phyloP scores from a whole-genome alignment of 768 basidiomycete genomes.

The Cytidiella melzeri region DNA sequence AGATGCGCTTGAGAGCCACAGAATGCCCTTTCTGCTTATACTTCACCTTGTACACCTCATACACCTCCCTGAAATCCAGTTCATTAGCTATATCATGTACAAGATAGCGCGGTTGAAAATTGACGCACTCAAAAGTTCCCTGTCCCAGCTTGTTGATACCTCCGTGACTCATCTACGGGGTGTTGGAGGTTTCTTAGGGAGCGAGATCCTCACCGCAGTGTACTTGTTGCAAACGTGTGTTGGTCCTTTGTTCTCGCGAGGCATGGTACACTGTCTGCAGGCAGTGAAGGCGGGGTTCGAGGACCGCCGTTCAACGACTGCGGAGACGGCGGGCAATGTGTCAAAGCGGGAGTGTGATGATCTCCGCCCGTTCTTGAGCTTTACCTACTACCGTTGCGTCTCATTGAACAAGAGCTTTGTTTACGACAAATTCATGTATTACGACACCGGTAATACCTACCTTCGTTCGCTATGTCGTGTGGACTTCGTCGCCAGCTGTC shows the following conservation, averaged over 20 bases:
- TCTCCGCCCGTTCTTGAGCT: conserved; percentile 7
- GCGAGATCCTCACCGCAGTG: conserved; percentile 32
- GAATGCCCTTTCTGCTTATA: conserved; percentile 50
- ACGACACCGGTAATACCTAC: background rate
- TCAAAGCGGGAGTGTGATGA: conserved; percentile 19
- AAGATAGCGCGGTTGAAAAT: conserved; percentile 10
- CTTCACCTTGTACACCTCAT: conserved; percentile 86
- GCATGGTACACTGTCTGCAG: conserved; percentile 12
- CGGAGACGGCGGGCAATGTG: conserved; percentile 17
- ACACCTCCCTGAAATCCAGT: too few species aligned
- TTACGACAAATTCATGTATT: background rate
- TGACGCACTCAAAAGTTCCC: conserved; percentile 89
- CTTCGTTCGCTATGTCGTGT: too few species aligned
- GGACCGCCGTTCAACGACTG: conserved; percentile 2
- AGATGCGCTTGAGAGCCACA: conserved; percentile 90
- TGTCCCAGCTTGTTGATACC: conserved; percentile 87
- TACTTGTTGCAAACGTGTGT: conserved; percentile 32
- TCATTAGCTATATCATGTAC: conserved; percentile 8
- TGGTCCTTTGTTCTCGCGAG: conserved; percentile 18
- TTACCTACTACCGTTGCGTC: background rate
- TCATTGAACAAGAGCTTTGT: background rate
- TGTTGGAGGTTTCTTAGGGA: conserved; percentile 41
- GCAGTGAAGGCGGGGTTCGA: conserved; percentile 9
- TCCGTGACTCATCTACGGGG: conserved; percentile 50
- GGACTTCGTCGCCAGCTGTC: conserved; percentile 4